Conservation (phyloP, 352 stramenopile genomes). For the Pythium graminicola region DNA sequence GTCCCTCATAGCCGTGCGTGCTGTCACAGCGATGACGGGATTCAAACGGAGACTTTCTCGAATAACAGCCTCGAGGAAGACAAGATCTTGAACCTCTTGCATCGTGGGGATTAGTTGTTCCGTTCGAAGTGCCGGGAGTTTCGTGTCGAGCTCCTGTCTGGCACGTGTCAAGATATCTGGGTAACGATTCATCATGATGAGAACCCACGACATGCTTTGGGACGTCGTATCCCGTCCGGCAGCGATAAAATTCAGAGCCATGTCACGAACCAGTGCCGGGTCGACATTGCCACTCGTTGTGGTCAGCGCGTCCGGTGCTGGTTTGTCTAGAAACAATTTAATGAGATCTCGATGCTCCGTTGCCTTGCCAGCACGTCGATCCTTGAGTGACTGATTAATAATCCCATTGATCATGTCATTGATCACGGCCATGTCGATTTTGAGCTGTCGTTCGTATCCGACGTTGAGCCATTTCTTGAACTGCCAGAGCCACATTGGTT, state of each 20-base stretch:
- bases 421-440: constrained; percentile 32
- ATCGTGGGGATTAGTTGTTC: constrained; percentile 25
- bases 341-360: constrained; percentile 29
- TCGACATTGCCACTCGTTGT: constrained; percentile 19
- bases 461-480: constrained; percentile 36
- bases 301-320: not conserved
- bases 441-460: constrained; percentile 26
- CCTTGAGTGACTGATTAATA: constrained; percentile 27
- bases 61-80: constrained; percentile 57
- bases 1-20: constrained; percentile 34
- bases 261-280: constrained; percentile 46
- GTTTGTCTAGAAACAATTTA: constrained; percentile 37
- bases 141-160: constrained; percentile 32
- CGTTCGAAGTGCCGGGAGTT: constrained; percentile 26
- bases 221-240: constrained; percentile 71
- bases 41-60: constrained; percentile 62
- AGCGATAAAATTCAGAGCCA: constrained; percentile 74
- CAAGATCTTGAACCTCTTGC: constrained; percentile 38
- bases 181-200: constrained; percentile 73
- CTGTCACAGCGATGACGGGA: constrained; percentile 36
- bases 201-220: constrained; percentile 56
- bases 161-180: constrained; percentile 40
- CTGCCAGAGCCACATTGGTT: constrained; percentile 42
- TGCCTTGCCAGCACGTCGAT: not conserved
- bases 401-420: constrained; percentile 28